Base-by-base conservation (phyloP, 2,329 filamentous ascomycete species). In the Pseudophaeomoniella oleicola region DNA sequence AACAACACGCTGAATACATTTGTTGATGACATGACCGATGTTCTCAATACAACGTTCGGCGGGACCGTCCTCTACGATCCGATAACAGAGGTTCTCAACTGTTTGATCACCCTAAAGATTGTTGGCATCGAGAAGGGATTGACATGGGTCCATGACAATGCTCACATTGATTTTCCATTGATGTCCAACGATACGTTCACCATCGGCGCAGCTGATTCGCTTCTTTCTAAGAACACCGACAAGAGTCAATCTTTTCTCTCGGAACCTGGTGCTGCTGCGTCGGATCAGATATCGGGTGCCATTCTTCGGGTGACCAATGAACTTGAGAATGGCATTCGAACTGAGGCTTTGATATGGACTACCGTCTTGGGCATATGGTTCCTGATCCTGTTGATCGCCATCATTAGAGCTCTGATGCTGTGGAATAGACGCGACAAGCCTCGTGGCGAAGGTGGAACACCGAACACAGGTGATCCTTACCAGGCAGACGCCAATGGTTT, bases 61-160 rank as follows among this genome's bases (percentile, higher is more conserved):
- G 78, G 75, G 33, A 94, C 88, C 0, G 61, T 87, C 30, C 76
- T 94, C 31, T 72, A 85, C 45, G 72, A 78, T 17, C 82, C 86
- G 0, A 78, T 94, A 50, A 68, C 75, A 50, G 79, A 83, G 31
- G 75, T 94, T 19, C 70, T 94, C 43, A 72, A 83, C 52, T 96
- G 90, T 52, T 67, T 96, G n/a, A 75, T 96, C 44, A 75, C 79
- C 5, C 68, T 93, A 51, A 96, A 96, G 64, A 70, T 96, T 43
- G 75, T 82, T 46, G 72, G 77, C 15, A 75, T 98, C 45, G 75
- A 96, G 55, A 79, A 81, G 51, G 90, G 81, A 10, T 68, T 96
- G n/a, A 93, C 83, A 1, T 98, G 88, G 88, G 81, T 94, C 9
- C 74, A 82, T 49, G 79, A 96, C 46, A 66, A 96, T 53, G 85